Evolutionary conservation across 805 yeast genomes (phyloP), one percentile per base, ranked within the genome.

Genomic region (Diddensiella santjacobensis): DNA sequence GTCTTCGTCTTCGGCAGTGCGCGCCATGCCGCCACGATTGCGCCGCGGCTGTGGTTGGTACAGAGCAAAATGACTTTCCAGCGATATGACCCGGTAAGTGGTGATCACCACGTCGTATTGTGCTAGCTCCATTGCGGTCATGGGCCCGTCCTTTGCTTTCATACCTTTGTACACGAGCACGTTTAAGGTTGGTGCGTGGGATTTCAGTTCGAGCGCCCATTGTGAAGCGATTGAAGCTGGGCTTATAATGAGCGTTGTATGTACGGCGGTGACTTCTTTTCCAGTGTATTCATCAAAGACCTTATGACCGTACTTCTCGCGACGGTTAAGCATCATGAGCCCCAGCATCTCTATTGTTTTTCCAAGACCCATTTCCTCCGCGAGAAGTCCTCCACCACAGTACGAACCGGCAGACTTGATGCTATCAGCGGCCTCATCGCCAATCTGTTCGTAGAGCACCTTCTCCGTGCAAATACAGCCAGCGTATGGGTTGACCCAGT

Each of bases 351-450:
- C 99, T 3, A 93, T 81, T 0, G 99, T 91, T 61, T 93, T 93
- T 0, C 99, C 99, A 4, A 93, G 73, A 0, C 99, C 99, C 99
- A 93, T 93, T 65, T 93, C 99, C 59, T 91, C 99, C 1, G 93
- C 84, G 29, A 93, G 64, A 4, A 93, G 68, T 0, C 95, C 96
- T 44, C 74, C 72, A 0, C 68, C 70, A 77, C 81, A 2, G 60
- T 42, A 55, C 11, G 43, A 36, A 13, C 42, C 29, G n/a, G 22
- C 39, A 15, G 47, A 45, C 13, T 42, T 44, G 17, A 39, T 18
- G 13, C 33, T n/a, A 40, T 18, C 2, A n/a, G 38, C 22, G n/a
- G 18, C 19, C 31, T 40, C 42, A 4, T 20, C 20, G 13, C 26
- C 46, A 29, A 51, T 36, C 20, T 41, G 40, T 1, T 41, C 18